These are phyloP conservation scores for Termitomyces sp. DNA, from an alignment of 768 basidiomycete genomes.

Conservation along the genomic window DNA sequence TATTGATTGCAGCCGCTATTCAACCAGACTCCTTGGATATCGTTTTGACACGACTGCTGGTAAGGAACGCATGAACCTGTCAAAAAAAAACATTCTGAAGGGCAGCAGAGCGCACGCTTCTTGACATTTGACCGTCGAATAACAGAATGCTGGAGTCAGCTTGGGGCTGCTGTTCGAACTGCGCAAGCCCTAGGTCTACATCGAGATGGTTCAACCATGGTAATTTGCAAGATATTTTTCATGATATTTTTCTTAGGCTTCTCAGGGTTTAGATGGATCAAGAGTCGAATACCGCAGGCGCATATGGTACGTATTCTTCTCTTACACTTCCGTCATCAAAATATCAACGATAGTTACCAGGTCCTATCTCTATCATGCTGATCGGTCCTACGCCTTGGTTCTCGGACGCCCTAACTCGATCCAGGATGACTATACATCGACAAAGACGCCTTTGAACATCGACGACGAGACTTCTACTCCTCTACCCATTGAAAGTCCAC, in stretches of 20 bases:
- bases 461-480: slow-evolving; percentile 53
- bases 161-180: slow-evolving; percentile 89
- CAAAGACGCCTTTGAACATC: slow-evolving; percentile 69
- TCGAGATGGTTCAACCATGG: slow-evolving; percentile 82
- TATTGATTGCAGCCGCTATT: slow-evolving; percentile 90
- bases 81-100: slow-evolving; percentile 38
- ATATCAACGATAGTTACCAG: slow-evolving; percentile 28
- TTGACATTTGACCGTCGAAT: slow-evolving; percentile 77
- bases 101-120: slow-evolving; percentile 48
- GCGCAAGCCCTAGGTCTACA: slow-evolving; percentile 93
- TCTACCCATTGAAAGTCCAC: slow-evolving; percentile 46
- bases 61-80: slow-evolving; percentile 40
- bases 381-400: slow-evolving; percentile 89
- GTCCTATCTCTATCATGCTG: slow-evolving; percentile 92
- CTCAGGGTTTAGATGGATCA: slow-evolving; percentile 66
- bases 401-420: slow-evolving; percentile 88
- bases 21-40: slow-evolving; percentile 91
- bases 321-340: background rate
- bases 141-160: slow-evolving; percentile 94
- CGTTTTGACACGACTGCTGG: slow-evolving; percentile 87
- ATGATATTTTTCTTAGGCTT: slow-evolving; percentile 4
- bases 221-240: slow-evolving; percentile 30
- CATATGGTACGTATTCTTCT: slow-evolving; percentile 60
- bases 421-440: slow-evolving; percentile 86
- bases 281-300: slow-evolving; percentile 87